These are phyloP conservation scores for Neocallimastix lanati DNA, from an alignment of 192 early-diverging fungal genomes.

Conservation along the genomic window DNA sequence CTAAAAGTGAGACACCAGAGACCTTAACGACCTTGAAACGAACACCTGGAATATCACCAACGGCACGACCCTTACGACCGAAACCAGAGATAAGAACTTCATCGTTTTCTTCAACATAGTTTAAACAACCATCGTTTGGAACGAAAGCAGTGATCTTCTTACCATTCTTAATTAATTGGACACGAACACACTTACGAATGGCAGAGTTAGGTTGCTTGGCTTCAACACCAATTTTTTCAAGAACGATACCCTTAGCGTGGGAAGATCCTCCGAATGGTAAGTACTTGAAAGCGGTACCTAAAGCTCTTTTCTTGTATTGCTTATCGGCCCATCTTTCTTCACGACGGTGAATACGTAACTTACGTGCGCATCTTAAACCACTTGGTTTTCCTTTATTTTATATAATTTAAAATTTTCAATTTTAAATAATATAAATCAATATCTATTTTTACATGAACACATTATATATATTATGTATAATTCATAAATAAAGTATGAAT, in stretches of 20 bases:
- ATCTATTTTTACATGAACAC: too few species aligned
- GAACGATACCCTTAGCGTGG: slow-evolving; percentile 93
- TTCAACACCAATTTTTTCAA: slow-evolving; percentile 73
- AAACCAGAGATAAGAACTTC: slow-evolving; percentile 99
- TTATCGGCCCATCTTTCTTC: slow-evolving; percentile 98
- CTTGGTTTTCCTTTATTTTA: slow-evolving; percentile 67
- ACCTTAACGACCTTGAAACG: slow-evolving; percentile 99
- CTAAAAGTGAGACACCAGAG: slow-evolving; percentile 94
- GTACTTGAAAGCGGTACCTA: slow-evolving; percentile 95
- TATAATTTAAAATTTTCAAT: too few species aligned
- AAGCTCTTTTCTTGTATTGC: slow-evolving; percentile 94
- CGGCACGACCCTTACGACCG: slow-evolving; percentile 98
- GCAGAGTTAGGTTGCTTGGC: slow-evolving; percentile 99
- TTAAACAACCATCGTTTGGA: slow-evolving; percentile 99
- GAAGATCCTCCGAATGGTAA: slow-evolving; percentile 98
- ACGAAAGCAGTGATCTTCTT: slow-evolving; percentile 99
- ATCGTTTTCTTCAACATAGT: slow-evolving; percentile 99
- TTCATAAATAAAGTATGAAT: too few species aligned
- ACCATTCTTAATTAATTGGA: slow-evolving; percentile 99
- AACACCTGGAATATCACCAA: slow-evolving; percentile 99
- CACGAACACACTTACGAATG: slow-evolving; percentile 99
- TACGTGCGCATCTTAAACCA: slow-evolving; percentile 96
- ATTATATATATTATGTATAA: too few species aligned
- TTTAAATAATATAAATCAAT: too few species aligned
- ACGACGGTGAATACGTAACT: slow-evolving; percentile 92